Evolutionary conservation across 2,329 filamentous ascomycete species (phyloP).

Genomic region (Pseudogymnoascus sp.): DNA sequence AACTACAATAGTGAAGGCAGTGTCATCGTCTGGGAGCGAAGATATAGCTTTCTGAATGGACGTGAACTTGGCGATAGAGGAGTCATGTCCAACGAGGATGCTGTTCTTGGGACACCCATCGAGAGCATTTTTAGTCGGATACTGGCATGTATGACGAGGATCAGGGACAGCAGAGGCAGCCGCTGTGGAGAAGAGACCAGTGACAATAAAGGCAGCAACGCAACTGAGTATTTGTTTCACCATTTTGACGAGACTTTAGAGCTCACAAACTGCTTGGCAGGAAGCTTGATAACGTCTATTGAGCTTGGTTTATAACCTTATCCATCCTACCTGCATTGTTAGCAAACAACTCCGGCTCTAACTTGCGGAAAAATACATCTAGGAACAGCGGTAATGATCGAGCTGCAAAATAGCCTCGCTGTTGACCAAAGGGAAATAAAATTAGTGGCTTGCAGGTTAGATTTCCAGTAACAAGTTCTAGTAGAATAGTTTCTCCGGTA

Average conservation of each 20-base stretch:
- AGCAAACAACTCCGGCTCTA: neutral
- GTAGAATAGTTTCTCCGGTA: neutral
- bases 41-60: conserved; percentile 35
- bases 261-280: neutral
- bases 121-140: conserved; percentile 22
- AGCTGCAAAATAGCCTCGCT: neutral
- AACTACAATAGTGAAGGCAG: conserved; percentile 47
- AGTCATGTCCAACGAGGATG: conserved; percentile 34
- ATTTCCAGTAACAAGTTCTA: neutral
- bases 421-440: neutral
- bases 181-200: neutral
- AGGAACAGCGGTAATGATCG: neutral
- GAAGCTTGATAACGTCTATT: neutral
- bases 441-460: neutral
- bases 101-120: conserved; percentile 34
- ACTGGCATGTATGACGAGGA: conserved; percentile 10
- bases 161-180: neutral
- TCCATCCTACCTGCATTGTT: neutral
- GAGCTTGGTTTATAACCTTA: neutral
- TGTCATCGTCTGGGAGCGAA: neutral
- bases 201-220: neutral
- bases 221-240: neutral
- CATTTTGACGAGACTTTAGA: neutral
- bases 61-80: conserved; percentile 32
- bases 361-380: neutral